A percentile compares a stretch with the other conserved stretches of the same genome.
These are phyloP conservation scores for Suillus decipiens DNA, from an alignment of 768 basidiomycete genomes.

Conservation along the genomic window DNA sequence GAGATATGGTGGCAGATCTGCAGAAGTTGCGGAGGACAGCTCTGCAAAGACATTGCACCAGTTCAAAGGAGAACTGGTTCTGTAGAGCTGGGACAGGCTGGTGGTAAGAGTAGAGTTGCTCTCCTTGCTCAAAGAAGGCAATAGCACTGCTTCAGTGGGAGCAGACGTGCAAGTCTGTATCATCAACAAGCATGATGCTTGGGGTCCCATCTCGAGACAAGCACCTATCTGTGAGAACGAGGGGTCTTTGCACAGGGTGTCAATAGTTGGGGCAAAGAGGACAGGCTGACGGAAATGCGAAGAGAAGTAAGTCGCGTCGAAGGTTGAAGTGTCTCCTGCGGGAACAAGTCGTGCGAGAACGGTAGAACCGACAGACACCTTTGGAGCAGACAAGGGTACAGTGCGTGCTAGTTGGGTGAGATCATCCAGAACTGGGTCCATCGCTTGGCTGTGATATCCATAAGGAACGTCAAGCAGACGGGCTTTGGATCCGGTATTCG, in stretches of 20 bases:
- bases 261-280: conserved; percentile 52
- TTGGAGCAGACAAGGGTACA: conserved; percentile 46
- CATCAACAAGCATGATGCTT: conserved; percentile 54
- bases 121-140: conserved; percentile 53
- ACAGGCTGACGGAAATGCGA: conserved; percentile 63
- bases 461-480: conserved; percentile 54
- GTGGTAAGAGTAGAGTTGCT: conserved; percentile 44
- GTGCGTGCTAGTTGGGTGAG: conserved; percentile 42
- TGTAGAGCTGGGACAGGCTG: conserved; percentile 52
- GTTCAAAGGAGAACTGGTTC: conserved; percentile 38
- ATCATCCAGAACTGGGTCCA: conserved; percentile 57
- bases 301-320: conserved; percentile 54
- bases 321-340: conserved; percentile 51
- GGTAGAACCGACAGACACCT: conserved; percentile 63
- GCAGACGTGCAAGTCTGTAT: conserved; percentile 35
- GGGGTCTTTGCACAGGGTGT: conserved; percentile 35
- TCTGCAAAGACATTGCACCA: conserved; percentile 61
- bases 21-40: conserved; percentile 40
- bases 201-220: conserved; percentile 35
- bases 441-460: conserved; percentile 67
- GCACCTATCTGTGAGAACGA: conserved; percentile 36
- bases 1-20: conserved; percentile 66
- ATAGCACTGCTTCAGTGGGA: conserved; percentile 38
- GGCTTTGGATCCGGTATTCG: conserved; percentile 40
- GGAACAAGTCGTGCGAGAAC: conserved; percentile 54